Base-by-base conservation (phyloP, 2,329 filamentous ascomycete species). In the Clathrospora elynae region DNA sequence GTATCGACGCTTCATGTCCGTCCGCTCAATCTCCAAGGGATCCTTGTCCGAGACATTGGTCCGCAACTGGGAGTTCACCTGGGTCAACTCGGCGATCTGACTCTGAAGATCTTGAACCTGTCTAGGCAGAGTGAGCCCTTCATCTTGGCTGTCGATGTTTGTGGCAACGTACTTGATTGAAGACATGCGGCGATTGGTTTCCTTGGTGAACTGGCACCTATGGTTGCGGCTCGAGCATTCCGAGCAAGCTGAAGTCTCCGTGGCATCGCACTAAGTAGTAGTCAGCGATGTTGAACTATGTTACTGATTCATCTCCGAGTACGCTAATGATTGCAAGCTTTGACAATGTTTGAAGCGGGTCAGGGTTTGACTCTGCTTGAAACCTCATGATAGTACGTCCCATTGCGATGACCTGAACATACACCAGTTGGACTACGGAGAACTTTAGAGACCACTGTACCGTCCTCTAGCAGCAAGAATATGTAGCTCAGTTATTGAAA, bases 141-240 rank as follows among this genome's bases (percentile, higher is more conserved):
- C 13, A 13, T 14, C 5, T 3, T 16, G 11, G 16, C 8, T 29
- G 5, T 20, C n/a, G n/a, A n/a, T 14, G 3, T 16, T 20, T 7
- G 11, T 11, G n/a, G 18, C 10, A 42, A 72, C 78, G 61, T 71
- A 83, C 81, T 97, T 99, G 74, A 97, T 97, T 1, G 92, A 97
- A 12, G 93, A 97, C 93, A 99, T 99, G 50, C 93, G 84, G 46
- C 93, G 82, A 69, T 99, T 99, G 9, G 93, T 99, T 72, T 99
- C 93, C 73, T 99, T 99, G 35, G 93, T 99, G 68, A 99, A 99
- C 66, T 97, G 92, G 67, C 93, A 99, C 70, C 95, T 95, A 54
- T 97, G 92, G 66, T 92, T 95, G 54, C 93, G 86, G 68, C 91
- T 96, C 4, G 90, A 93, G 73, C 93, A 99, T 73, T 99, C 93